Conservation (phyloP, 73 alveolate species). For the Tetrahymena thermophila region DNA sequence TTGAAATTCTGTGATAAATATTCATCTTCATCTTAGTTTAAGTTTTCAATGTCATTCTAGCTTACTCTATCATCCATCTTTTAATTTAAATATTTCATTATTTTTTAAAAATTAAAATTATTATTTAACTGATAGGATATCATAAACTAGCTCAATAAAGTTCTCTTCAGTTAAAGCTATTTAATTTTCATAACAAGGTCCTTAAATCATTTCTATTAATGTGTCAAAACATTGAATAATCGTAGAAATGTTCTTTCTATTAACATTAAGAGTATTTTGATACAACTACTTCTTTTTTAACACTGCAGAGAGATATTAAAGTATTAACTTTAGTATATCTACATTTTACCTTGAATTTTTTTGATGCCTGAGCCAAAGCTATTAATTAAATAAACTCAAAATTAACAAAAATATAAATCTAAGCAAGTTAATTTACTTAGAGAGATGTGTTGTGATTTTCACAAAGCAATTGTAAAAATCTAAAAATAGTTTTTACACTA, state of each 20-base stretch:
- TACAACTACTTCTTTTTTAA: neutral
- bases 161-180: neutral
- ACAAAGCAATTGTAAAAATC: neutral
- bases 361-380: neutral
- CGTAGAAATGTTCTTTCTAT: neutral
- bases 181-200: neutral
- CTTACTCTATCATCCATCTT: neutral
- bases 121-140: neutral
- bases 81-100: neutral
- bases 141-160: neutral
- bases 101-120: neutral
- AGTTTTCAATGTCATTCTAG: neutral
- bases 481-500: neutral
- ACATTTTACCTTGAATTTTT: neutral
- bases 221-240: neutral
- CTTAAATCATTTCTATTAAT: neutral
- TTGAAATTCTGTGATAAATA: neutral
- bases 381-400: neutral
- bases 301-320: neutral
- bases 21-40: neutral
- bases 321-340: neutral
- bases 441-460: neutral
- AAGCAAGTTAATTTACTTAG: neutral
- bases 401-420: neutral
- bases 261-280: neutral